Percentiles rank a stretch among this genome's conserved stretches.
phyloP scores from a whole-genome alignment of 441 rosid genomes.

The Pelargonium cotyledonis region DNA sequence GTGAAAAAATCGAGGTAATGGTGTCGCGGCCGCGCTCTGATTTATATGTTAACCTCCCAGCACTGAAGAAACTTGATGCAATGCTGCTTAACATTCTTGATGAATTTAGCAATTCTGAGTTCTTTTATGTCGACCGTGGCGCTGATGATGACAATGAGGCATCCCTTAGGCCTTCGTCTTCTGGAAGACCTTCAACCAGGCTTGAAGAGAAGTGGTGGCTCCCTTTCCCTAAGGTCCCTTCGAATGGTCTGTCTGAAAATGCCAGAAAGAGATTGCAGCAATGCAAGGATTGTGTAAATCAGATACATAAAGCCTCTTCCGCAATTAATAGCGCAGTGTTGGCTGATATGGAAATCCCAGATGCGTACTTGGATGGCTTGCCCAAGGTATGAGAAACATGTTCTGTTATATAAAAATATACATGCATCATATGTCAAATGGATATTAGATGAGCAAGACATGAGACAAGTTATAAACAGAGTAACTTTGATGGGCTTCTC shows the following conservation, averaged over 20 bases:
- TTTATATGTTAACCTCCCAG: slow-evolving; percentile 54
- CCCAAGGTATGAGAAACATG: slow-evolving; percentile 42
- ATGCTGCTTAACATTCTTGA: slow-evolving; percentile 41
- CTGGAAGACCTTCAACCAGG: slow-evolving; percentile 23
- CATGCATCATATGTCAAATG: too few relatives aligned
- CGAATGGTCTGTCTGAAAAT: slow-evolving; percentile 41
- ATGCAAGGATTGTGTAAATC: slow-evolving; percentile 42
- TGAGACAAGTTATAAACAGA: too few relatives aligned
- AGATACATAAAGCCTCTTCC: slow-evolving; percentile 51
- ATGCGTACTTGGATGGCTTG: slow-evolving; percentile 48
- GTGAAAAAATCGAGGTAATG: slow-evolving; percentile 38
- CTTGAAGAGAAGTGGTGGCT: slow-evolving; percentile 61
- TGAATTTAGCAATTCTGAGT: slow-evolving; percentile 32
- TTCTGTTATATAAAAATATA: neutral
- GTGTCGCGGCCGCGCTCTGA: slow-evolving; percentile 54
- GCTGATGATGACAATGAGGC: slow-evolving; percentile 16
- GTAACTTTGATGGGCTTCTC: too few relatives aligned
- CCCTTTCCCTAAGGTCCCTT: slow-evolving; percentile 44
- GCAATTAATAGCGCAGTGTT: slow-evolving; percentile 47
- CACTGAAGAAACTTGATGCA: slow-evolving; percentile 51
- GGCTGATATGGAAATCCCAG: slow-evolving; percentile 62
- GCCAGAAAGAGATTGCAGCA: slow-evolving; percentile 38
- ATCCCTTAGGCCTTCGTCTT: slow-evolving; percentile 16
- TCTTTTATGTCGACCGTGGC: slow-evolving; percentile 39
- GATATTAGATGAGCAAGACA: too few relatives aligned